phyloP scores from a whole-genome alignment of 1,284 basidiomycete genomes.

The Trametes versicolor region DNA sequence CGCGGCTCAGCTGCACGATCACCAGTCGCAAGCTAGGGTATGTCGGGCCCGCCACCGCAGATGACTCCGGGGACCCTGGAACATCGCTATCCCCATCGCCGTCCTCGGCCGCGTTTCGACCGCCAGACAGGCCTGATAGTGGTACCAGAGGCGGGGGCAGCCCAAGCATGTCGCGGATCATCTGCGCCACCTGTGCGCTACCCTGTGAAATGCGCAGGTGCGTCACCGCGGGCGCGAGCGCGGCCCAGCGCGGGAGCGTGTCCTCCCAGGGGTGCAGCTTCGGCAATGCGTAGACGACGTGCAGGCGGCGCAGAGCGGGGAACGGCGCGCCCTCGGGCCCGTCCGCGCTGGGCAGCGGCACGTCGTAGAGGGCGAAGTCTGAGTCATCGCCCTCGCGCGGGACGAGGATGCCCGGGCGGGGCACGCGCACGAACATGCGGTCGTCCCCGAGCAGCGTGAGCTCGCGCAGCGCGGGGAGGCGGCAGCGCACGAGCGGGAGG shows the following conservation, averaged over 20 bases:
- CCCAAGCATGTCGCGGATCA: slow-evolving; percentile 26
- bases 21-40: slow-evolving; percentile 21
- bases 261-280: slow-evolving; percentile 34
- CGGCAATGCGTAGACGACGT: slow-evolving; percentile 25
- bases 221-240: slow-evolving; percentile 25
- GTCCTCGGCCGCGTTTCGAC: background rate
- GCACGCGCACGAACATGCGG: slow-evolving; percentile 25
- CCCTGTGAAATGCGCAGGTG: slow-evolving; percentile 32
- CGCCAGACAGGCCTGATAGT: background rate
- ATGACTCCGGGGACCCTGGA: background rate
- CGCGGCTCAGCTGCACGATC: slow-evolving; percentile 29
- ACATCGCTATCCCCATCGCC: background rate
- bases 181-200: slow-evolving; percentile 18
- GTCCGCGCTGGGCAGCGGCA: slow-evolving; percentile 3
- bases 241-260: slow-evolving; percentile 31
- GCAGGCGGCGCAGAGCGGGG: slow-evolving; percentile 29
- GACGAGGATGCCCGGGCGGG: slow-evolving; percentile 21
- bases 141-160: slow-evolving; percentile 7
- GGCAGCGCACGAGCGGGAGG: slow-evolving; percentile 28
- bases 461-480: slow-evolving; percentile 31
- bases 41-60: background rate
- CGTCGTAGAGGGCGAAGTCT: slow-evolving; percentile 29
- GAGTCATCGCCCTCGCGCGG: slow-evolving; percentile 28
- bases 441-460: slow-evolving; percentile 34
- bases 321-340: slow-evolving; percentile 19